Base-by-base conservation (phyloP, 495 filamentous ascomycete genomes). In the Jackrogersella multiformis region DNA sequence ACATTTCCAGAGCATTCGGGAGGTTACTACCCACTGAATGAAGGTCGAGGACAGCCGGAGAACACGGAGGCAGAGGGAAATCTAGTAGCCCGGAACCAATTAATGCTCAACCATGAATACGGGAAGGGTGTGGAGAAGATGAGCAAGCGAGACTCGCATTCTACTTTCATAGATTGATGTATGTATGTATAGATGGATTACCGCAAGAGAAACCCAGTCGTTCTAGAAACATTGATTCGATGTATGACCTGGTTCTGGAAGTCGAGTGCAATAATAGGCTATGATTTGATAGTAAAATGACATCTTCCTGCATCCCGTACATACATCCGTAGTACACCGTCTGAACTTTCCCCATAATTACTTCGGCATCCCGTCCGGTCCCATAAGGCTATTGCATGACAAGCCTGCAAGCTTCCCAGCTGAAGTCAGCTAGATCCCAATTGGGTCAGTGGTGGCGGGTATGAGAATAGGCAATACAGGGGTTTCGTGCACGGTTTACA, bases 1-100 rank as follows among this genome's bases (percentile, higher is more conserved):
- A 67, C 84, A 87, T 74, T 72, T 55, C 65, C 70, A 64, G 67
- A 77, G 73, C 61, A 74, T 74, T 73, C 74, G 64, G 74, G 76
- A 73, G 61, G 71, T 77, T 28, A 75, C 77, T 49, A 79, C 73
- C 32, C 77, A 80, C 55, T 81, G 54, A 55, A 46, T 36, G 36
- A 23, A 41, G 41, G 23, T 41, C 51, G 28, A 18, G 32, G 30
- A 45, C 16, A 28, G 18, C 21, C 24, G 36, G 8, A 20, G n/a
- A 13, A 10, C n/a, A 28, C 13, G 4, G 1, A 26, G 44, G 26
- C 10, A 32, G 0, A 48, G 36, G n/a, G 38, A n/a, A 20, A 6
- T 34, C 18, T 44, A 0, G 23, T 30, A 13, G 21, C 38, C 20
- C 6, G 44, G 49, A 56, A 36, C 53, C 52, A 35, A 28, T 38